A percentile compares a stretch with the other conserved stretches of the same genome.
These are phyloP conservation scores for Entonaema liquescens DNA, from an alignment of 495 filamentous ascomycete genomes.

Conservation along the genomic window DNA sequence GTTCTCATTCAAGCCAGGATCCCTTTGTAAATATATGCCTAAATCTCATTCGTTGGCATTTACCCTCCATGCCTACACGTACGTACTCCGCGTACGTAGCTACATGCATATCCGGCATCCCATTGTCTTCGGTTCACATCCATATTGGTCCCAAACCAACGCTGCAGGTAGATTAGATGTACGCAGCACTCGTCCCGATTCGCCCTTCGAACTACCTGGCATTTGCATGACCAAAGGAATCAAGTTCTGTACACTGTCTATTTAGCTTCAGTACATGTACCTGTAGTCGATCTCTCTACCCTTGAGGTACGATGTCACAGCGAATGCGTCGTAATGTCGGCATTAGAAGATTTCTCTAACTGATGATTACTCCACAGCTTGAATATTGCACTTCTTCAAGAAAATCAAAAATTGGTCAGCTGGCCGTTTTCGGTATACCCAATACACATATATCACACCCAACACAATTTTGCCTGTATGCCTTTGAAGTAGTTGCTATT, in stretches of 20 bases:
- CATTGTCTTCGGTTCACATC: constrained; percentile 34
- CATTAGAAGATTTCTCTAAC: too few relatives aligned
- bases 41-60: constrained; percentile 21
- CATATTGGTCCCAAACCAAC: constrained; percentile 20
- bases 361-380: too few relatives aligned
- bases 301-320: neutral
- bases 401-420: neutral
- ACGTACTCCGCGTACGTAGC: constrained; percentile 12
- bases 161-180: constrained; percentile 21
- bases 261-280: neutral
- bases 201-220: constrained; percentile 22
- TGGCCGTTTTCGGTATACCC: neutral
- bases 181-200: constrained; percentile 26
- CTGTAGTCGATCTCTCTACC: neutral
- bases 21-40: constrained; percentile 16
- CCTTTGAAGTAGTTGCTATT: too few relatives aligned
- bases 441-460: too few relatives aligned
- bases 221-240: constrained; percentile 14
- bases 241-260: constrained; percentile 22
- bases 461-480: too few relatives aligned
- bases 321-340: too few relatives aligned
- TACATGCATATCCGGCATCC: constrained; percentile 25
- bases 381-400: too few relatives aligned
- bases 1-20: constrained; percentile 25
- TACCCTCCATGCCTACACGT: constrained; percentile 19